Evolutionary conservation across 352 stramenopile genomes (phyloP).

Genomic region (Pythium periplocum): DNA sequence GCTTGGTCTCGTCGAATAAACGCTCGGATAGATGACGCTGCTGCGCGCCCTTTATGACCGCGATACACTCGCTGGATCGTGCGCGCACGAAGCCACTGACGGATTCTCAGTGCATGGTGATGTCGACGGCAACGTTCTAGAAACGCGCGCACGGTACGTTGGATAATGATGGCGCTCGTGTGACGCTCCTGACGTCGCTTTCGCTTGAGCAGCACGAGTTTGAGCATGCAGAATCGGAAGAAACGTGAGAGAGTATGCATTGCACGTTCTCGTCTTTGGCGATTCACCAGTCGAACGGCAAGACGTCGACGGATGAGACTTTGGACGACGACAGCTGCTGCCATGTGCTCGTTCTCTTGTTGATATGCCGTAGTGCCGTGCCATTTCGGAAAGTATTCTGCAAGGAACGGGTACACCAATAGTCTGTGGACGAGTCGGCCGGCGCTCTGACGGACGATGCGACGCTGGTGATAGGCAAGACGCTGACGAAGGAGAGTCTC

Average conservation of each 20-base stretch:
- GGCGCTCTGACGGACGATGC: slow-evolving; percentile 23
- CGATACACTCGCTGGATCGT: slow-evolving; percentile 40
- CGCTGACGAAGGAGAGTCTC: slow-evolving; percentile 36
- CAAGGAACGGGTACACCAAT: slow-evolving; percentile 30
- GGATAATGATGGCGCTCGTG: slow-evolving; percentile 25
- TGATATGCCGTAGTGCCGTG: not conserved
- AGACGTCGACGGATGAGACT: slow-evolving; percentile 23
- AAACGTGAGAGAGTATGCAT: slow-evolving; percentile 26
- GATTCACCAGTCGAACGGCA: slow-evolving; percentile 3
- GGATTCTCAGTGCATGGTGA: slow-evolving; percentile 8
- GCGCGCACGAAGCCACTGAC: slow-evolving; percentile 30
- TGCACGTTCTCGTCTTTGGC: slow-evolving; percentile 23
- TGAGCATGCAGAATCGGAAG: slow-evolving; percentile 21
- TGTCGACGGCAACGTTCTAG: slow-evolving; percentile 6
- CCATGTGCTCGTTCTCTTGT: slow-evolving; percentile 17
- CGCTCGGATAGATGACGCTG: slow-evolving; percentile 1
- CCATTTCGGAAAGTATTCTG: slow-evolving; percentile 32
- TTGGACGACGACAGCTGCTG: slow-evolving; percentile 37
- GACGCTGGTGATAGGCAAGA: slow-evolving; percentile 29
- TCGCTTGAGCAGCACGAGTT: slow-evolving; percentile 10
- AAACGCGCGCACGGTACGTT: slow-evolving; percentile 27
- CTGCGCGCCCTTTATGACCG: slow-evolving; percentile 22
- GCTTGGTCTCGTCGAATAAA: slow-evolving; percentile 2
- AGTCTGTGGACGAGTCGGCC: slow-evolving; percentile 31
- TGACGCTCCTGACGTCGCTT: slow-evolving; percentile 7